Evolutionary conservation across 768 basidiomycete species (phyloP), one percentile per base, ranked within the genome.

Genomic region (Naematelia encephala): DNA sequence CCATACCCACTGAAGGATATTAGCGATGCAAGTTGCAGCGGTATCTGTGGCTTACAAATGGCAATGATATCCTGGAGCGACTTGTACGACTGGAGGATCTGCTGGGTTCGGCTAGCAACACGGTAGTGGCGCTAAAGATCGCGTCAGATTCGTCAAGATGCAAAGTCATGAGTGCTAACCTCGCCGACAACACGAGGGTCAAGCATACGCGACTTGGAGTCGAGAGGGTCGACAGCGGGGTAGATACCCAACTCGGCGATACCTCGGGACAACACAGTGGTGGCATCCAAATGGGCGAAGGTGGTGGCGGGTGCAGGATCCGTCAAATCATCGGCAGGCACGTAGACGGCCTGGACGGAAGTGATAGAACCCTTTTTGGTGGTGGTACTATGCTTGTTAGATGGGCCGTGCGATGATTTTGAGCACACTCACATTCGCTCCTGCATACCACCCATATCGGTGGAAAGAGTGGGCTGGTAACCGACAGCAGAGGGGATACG

Each of bases 391-490:
- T 10, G 19, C 21, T 3, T 3, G 25, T 54, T 44, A 54, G 39
- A 23, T 3, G 25, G 4, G 29, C 19, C 14, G 12, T 23, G 11
- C 5, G n/a, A 21, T 1, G 13, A 49, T 19, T 14, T n/a, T 5
- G 1, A 42, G 16, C 11, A 3, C 4, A 49, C 57, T 54, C 43
- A 62, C 61, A 98, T 97, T 84, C 94, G 92, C 82, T 99, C 96
- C 84, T 98, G 94, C 96, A 98, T 99, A 84, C 86, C 86, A 91
- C 96, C 96, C 96, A 99, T 99, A 80, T 99, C 96, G 77, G 96
- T 99, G 67, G 96, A 97, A 61, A 98, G 88, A 54, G 96, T 98
- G 78, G 96, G 96, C 79, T 99, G 96, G 83, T 99, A 99, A 86
- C 96, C 96, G 85, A 99, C 96, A 66, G 96, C 96, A 69, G 96